phyloP scores from a whole-genome alignment of 208 protist genomes.

The Leishmania braziliensis region DNA sequence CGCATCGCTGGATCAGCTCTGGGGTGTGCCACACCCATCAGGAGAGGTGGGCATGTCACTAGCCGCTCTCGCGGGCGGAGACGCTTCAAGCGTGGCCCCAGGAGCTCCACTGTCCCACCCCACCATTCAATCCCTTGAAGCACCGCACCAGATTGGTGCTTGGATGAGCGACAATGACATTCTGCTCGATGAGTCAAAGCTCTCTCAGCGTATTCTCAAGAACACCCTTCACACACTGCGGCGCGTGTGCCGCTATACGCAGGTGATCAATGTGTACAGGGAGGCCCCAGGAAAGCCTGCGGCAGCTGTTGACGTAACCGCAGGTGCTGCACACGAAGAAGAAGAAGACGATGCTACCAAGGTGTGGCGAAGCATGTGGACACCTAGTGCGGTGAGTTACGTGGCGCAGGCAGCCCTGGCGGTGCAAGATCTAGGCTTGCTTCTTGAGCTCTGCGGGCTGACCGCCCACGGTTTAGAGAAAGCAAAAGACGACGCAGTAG shows the following conservation, averaged over 20 bases:
- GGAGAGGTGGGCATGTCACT: not conserved
- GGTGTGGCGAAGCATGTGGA: conserved; percentile 42
- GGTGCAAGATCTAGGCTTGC: conserved; percentile 39
- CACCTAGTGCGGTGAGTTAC: conserved; percentile 38
- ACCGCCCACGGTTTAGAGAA: not conserved
- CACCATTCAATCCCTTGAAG: not conserved
- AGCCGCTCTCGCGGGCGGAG: not conserved
- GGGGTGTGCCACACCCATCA: conserved; percentile 10
- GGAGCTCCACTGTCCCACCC: not conserved
- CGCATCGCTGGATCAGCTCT: not conserved
- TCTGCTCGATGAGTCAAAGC: conserved; percentile 9
- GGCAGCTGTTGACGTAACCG: not conserved
- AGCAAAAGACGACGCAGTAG: not conserved
- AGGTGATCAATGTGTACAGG: conserved; percentile 43
- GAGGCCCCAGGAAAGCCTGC: not conserved
- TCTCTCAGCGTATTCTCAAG: conserved; percentile 42
- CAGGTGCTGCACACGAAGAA: not conserved
- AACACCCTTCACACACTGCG: conserved; percentile 57
- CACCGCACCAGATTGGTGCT: not conserved
- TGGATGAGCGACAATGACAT: not conserved
- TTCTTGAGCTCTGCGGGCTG: conserved; percentile 37
- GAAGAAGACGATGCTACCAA: conserved; percentile 8
- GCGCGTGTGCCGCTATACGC: conserved; percentile 43
- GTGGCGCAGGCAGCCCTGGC: conserved; percentile 69
- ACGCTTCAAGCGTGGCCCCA: not conserved